These are phyloP conservation scores for Apiospora malaysiana DNA, from an alignment of 2,329 filamentous ascomycete genomes.

Conservation along the genomic window DNA sequence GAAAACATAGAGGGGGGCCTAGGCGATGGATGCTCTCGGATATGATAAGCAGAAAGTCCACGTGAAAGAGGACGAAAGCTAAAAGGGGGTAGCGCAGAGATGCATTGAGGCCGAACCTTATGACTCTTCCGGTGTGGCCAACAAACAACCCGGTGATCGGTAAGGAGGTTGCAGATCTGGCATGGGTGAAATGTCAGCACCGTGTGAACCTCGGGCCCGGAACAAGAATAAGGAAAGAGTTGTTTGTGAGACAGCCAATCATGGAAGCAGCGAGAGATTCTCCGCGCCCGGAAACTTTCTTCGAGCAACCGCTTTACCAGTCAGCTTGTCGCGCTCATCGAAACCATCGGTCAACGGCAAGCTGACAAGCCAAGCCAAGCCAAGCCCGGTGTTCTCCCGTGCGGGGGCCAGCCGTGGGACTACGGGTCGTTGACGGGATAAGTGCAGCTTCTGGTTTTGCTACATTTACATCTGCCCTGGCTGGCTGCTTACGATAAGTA, in stretches of 20 bases:
- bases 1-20: too few relatives aligned
- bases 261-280: constrained; percentile 5
- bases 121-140: constrained; percentile 4
- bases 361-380: neutral
- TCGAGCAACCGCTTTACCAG: neutral
- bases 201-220: neutral
- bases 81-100: neutral
- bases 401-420: neutral
- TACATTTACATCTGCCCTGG: neutral
- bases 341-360: neutral
- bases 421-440: neutral
- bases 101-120: neutral
- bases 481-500: neutral
- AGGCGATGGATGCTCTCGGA: too few relatives aligned
- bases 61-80: neutral
- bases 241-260: neutral
- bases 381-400: constrained; percentile 13
- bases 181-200: neutral
- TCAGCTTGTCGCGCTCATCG: neutral
- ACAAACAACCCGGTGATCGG: neutral
- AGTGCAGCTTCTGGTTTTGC: neutral
- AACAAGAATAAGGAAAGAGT: too few relatives aligned
- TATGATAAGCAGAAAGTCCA: too few relatives aligned
- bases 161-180: neutral
- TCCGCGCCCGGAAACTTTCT: neutral